phyloP scores from a whole-genome alignment of 2,329 filamentous ascomycete species.

The Alternaria gansuensis region DNA sequence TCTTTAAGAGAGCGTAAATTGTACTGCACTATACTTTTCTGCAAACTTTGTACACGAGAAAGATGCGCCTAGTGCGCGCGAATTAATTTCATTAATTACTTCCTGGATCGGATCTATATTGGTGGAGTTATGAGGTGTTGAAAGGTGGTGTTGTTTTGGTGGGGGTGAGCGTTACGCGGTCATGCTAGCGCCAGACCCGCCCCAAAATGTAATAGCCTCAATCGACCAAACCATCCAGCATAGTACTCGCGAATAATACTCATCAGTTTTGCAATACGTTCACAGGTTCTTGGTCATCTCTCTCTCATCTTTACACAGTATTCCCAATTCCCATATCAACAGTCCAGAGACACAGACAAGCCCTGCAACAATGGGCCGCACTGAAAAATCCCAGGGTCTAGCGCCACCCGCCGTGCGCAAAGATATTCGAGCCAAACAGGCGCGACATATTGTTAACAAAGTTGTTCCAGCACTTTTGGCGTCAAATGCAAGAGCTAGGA shows the following conservation, averaged over 20 bases:
- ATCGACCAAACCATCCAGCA: conserved; percentile 17
- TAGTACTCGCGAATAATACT: conserved; percentile 19
- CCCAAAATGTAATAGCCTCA: conserved; percentile 17
- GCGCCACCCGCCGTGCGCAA: conserved; percentile 51
- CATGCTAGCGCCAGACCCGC: conserved; percentile 9
- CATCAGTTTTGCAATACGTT: neutral
- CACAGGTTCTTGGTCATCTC: neutral
- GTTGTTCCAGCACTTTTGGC: conserved; percentile 65
- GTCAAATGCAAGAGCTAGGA: conserved; percentile 64
- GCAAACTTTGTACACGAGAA: too few relatives aligned
- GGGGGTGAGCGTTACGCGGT: too few relatives aligned
- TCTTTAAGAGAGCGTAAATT: too few relatives aligned
- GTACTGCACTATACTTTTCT: too few relatives aligned
- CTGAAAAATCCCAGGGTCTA: conserved; percentile 49
- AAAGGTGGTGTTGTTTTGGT: too few relatives aligned
- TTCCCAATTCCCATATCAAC: neutral
- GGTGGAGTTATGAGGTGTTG: too few relatives aligned
- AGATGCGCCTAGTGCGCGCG: too few relatives aligned
- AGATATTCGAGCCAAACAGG: conserved; percentile 61
- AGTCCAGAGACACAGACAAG: neutral
- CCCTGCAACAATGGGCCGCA: conserved; percentile 47
- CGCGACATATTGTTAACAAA: conserved; percentile 67
- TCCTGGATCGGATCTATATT: too few relatives aligned
- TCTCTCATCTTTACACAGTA: neutral
- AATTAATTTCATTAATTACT: too few relatives aligned